Conservation (phyloP, 208 protist species). For the Wallacemonas collosoma region DNA sequence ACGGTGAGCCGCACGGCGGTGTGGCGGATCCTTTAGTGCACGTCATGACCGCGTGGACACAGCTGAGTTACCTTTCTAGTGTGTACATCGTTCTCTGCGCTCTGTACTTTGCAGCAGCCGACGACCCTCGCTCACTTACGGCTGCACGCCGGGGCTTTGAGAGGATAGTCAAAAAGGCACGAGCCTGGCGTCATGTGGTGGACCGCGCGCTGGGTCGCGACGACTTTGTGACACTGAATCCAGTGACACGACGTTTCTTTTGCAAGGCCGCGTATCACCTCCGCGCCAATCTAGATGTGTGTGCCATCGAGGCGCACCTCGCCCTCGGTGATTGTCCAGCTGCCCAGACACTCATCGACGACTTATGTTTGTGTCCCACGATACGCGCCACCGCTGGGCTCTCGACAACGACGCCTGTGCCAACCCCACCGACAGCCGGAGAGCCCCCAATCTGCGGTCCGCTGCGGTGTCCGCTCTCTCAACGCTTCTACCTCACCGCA, state of each 20-base stretch:
- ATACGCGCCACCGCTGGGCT: background rate
- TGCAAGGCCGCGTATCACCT: background rate
- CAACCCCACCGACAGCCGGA: too few species aligned
- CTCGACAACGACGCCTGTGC: background rate
- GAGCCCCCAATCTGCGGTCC: background rate
- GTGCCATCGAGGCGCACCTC: constrained; percentile 9
- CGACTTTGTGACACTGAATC: background rate
- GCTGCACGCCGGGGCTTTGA: constrained; percentile 5
- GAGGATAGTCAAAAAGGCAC: constrained; percentile 13
- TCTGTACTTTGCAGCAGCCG: constrained; percentile 11
- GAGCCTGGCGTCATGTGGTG: constrained; percentile 14
- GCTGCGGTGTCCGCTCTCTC: background rate
- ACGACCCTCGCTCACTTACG: constrained; percentile 7
- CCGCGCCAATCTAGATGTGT: constrained; percentile 2
- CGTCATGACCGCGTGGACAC: constrained; percentile 5
- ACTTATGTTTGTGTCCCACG: background rate
- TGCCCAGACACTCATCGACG: constrained; percentile 7
- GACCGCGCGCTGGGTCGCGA: constrained; percentile 6
- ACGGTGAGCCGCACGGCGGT: background rate
- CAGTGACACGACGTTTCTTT: background rate
- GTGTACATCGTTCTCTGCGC: constrained; percentile 1
- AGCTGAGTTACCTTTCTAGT: constrained; percentile 9
- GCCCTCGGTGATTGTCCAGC: constrained; percentile 1
- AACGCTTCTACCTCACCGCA: constrained; percentile 9
- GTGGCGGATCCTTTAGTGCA: background rate